phyloP scores from a whole-genome alignment of 192 early-diverging fungal species.

The Linnemannia elongata region DNA sequence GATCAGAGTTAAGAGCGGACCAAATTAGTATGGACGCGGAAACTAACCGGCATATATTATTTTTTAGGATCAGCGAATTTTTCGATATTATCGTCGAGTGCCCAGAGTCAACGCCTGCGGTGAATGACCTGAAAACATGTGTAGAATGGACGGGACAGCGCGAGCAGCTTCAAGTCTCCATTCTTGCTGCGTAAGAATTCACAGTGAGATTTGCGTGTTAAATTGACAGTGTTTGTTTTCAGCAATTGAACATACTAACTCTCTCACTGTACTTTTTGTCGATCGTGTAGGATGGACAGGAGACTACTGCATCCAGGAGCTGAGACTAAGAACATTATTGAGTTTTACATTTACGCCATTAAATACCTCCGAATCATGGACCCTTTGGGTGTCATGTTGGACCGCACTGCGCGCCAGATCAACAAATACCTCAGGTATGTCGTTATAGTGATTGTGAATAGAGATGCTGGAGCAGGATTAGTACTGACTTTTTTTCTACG shows the following conservation, averaged over 20 bases:
- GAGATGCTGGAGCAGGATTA: background rate
- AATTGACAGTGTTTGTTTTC: background rate
- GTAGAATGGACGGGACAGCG: conserved; percentile 51
- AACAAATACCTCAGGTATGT: conserved; percentile 68
- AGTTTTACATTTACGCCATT: conserved; percentile 79
- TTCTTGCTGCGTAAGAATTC: conserved; percentile 39
- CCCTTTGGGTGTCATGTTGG: conserved; percentile 74
- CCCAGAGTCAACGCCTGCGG: conserved; percentile 71
- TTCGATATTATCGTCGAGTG: conserved; percentile 83
- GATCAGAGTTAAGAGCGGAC: background rate
- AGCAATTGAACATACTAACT: background rate
- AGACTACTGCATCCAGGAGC: conserved; percentile 82
- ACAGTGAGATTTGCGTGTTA: background rate
- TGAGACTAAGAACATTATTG: conserved; percentile 76
- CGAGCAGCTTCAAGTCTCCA: conserved; percentile 40
- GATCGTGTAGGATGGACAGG: conserved; percentile 53
- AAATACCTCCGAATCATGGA: conserved; percentile 78
- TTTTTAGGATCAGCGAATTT: conserved; percentile 67
- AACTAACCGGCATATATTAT: background rate
- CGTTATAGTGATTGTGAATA: background rate
- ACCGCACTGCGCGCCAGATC: conserved; percentile 71
- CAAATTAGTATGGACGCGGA: background rate
- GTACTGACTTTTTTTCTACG: background rate
- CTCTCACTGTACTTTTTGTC: background rate
- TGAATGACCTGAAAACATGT: conserved; percentile 73